Evolutionary conservation across 352 stramenopile genomes (phyloP).

Genomic region (Globisporangium ultimum): DNA sequence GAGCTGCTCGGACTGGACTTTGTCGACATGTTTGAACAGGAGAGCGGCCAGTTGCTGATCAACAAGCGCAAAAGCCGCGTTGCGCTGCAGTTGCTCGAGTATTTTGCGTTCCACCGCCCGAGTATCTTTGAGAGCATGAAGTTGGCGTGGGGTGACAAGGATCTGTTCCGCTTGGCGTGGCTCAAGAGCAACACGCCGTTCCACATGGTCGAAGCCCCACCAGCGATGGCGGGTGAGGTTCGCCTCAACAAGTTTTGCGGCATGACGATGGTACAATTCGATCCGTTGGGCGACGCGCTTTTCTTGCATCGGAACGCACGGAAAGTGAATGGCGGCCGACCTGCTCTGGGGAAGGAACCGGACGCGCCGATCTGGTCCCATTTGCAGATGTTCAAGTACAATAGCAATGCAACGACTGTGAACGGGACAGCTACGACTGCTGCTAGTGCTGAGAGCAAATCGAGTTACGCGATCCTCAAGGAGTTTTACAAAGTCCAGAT

Average conservation of each 20-base stretch:
- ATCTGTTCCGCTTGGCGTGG: constrained; percentile 58
- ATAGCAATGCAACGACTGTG: not conserved
- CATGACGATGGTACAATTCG: constrained; percentile 47
- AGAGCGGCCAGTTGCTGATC: constrained; percentile 59
- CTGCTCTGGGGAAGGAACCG: not conserved
- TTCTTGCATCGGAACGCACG: constrained; percentile 57
- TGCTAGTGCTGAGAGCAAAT: not conserved
- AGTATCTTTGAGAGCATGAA: constrained; percentile 32
- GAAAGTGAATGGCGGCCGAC: constrained; percentile 26
- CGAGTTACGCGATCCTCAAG: constrained; percentile 10
- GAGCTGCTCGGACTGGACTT: constrained; percentile 38
- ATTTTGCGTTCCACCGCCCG: constrained; percentile 42
- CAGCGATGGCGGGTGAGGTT: constrained; percentile 30
- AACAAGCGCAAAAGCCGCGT: constrained; percentile 31
- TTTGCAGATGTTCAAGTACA: constrained; percentile 15
- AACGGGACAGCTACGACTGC: not conserved
- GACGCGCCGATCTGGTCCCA: constrained; percentile 17
- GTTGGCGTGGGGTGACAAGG: constrained; percentile 50
- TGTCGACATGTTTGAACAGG: constrained; percentile 69
- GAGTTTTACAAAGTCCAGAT: constrained; percentile 14
- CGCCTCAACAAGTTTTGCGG: constrained; percentile 43
- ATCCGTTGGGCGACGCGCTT: constrained; percentile 24
- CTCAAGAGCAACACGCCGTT: constrained; percentile 41
- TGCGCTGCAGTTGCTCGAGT: constrained; percentile 26
- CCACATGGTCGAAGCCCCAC: constrained; percentile 46